Conservation (phyloP, 2,329 filamentous ascomycete species). For the Rhinocladiella similis region DNA sequence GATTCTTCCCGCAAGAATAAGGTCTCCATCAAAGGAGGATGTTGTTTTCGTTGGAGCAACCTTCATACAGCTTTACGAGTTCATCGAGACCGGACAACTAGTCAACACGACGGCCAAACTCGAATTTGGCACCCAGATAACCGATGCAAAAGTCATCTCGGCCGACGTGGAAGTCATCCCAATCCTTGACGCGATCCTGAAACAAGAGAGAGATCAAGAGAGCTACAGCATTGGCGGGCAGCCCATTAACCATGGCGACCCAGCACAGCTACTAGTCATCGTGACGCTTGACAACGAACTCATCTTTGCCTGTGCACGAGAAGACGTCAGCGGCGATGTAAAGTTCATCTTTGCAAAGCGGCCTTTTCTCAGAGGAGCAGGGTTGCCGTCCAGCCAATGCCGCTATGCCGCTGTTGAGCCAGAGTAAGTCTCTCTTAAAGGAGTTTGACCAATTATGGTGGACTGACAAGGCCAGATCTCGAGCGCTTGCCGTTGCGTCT, state of each 20-base stretch:
- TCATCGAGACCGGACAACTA: conserved; percentile 64
- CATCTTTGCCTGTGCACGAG: conserved; percentile 71
- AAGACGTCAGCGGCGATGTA: conserved; percentile 44
- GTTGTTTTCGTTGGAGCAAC: conserved; percentile 83
- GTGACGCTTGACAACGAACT: conserved; percentile 72
- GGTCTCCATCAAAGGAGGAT: conserved; percentile 71
- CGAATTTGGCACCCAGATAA: conserved; percentile 77
- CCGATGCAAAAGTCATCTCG: conserved; percentile 76
- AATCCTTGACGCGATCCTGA: conserved; percentile 28
- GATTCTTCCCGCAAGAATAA: conserved; percentile 77
- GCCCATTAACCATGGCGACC: conserved; percentile 44
- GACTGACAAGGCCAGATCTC: conserved; percentile 40
- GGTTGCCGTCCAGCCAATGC: conserved; percentile 57
- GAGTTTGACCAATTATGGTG: too few species aligned
- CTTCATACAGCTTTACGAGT: conserved; percentile 77
- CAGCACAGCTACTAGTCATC: conserved; percentile 79
- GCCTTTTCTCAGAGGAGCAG: conserved; percentile 58
- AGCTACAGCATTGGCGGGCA: conserved; percentile 22
- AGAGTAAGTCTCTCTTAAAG: conserved; percentile 50
- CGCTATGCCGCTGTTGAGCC: conserved; percentile 76
- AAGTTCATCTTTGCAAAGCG: conserved; percentile 64
- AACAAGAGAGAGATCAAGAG: conserved; percentile 28
- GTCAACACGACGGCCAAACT: conserved; percentile 74
- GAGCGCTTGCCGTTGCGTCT: conserved; percentile 67
- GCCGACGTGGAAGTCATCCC: conserved; percentile 44